Percentiles rank a stretch among this genome's conserved stretches.
These are phyloP conservation scores for Globisporangium splendens DNA, from an alignment of 352 stramenopile species.

Conservation along the genomic window DNA sequence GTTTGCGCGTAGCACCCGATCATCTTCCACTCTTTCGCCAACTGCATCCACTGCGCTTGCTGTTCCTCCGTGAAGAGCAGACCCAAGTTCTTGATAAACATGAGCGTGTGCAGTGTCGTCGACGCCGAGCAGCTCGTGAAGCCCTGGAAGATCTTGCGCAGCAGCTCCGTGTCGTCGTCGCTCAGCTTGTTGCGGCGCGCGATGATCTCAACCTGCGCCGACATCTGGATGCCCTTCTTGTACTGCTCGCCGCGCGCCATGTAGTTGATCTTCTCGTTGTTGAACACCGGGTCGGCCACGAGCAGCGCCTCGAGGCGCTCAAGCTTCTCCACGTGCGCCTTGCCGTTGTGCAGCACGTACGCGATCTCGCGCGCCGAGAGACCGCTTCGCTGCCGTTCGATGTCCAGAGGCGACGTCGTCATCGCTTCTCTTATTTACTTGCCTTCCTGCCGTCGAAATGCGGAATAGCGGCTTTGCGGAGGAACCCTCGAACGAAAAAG, in stretches of 20 bases:
- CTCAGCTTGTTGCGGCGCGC: constrained; percentile 42
- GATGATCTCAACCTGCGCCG: constrained; percentile 51
- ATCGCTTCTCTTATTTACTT: background rate
- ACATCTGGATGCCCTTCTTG: constrained; percentile 50
- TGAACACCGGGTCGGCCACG: constrained; percentile 49
- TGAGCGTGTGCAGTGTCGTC: constrained; percentile 66
- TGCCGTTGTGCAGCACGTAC: constrained; percentile 57
- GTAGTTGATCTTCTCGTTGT: constrained; percentile 65
- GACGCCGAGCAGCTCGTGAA: constrained; percentile 52
- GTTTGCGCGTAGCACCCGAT: constrained; percentile 87
- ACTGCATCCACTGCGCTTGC: constrained; percentile 57
- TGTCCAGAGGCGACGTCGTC: constrained; percentile 8
- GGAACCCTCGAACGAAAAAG: background rate
- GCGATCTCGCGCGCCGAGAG: constrained; percentile 53
- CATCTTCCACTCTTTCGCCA: constrained; percentile 68
- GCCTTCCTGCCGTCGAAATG: background rate
- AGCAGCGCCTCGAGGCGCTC: constrained; percentile 64
- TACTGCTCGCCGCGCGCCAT: constrained; percentile 62
- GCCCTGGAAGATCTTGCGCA: constrained; percentile 49
- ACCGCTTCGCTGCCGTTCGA: constrained; percentile 42
- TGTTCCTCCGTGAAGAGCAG: constrained; percentile 72
- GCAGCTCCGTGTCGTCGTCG: constrained; percentile 54
- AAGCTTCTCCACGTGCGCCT: constrained; percentile 42
- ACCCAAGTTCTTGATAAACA: constrained; percentile 65
- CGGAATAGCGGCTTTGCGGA: background rate